Evolutionary conservation across 129 eudicot genomes (phyloP), one percentile per base, ranked within the genome.

Genomic region (Cynara cardunculus): DNA sequence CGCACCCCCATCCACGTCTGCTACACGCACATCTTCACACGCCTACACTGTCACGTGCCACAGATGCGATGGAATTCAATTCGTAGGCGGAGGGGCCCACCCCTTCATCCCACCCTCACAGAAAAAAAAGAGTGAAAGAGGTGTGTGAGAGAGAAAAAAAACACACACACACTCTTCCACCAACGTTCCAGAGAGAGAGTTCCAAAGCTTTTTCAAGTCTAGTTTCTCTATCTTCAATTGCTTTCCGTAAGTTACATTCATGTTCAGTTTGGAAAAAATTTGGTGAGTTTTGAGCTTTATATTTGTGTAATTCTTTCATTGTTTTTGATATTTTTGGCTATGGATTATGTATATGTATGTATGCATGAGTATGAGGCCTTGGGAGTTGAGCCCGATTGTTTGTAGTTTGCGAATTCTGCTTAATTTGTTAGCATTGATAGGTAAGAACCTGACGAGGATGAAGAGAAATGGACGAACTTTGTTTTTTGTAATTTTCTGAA

Each of bases 11-110:
- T 2, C 12, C 70, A 75, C 76, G 85, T 76, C 19, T 18, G 0
- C 0, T 5, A 5, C 80, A 74, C 85, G 19, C 70, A 19, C 64
- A 2, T 5, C n/a, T 75, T 75, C 19, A 82, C 81, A 82, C 85
- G 81, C 71, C 76, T 75, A 75, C 72, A 49, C 24, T 53, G 1
- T 82, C 85, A 82, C 85, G 85, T 65, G 84, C 80, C 75, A 81
- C 75, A 25, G n/a, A 65, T 41, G 69, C 71, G n/a, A 44, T 31
- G 62, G 65, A 68, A 75, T 53, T 82, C 69, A 82, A 74, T 81
- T 81, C 80, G 56, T 41, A 66, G 6, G 75, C 34, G 76, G 85
- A 76, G 41, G 85, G 81, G 41, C 85, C 84, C 75, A 53, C 9
- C 22, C 75, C 44, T 80, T 25, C 65, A n/a, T 78, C 79, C 10